Evolutionary conservation across 2,329 filamentous ascomycete genomes (phyloP).

Genomic region (Hymenoscyphus albidus): DNA sequence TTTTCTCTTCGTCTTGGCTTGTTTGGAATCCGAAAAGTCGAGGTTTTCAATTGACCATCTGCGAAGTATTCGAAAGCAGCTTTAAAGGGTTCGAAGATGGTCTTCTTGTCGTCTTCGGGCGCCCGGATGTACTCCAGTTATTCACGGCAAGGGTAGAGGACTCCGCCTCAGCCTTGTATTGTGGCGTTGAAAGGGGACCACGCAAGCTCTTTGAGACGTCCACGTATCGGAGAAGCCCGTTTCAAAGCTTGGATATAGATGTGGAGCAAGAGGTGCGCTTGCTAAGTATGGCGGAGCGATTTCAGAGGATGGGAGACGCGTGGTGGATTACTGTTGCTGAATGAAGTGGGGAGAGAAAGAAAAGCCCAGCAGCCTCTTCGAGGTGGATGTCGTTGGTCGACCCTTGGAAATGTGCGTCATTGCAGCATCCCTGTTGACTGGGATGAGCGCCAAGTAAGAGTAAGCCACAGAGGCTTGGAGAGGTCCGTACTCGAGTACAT

Average conservation of each 20-base stretch:
- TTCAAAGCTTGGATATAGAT: not conserved
- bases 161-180: not conserved
- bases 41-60: not conserved
- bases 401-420: not conserved
- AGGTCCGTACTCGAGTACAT: too few relatives aligned
- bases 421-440: not conserved
- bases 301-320: not conserved
- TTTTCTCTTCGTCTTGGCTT: constrained; percentile 35
- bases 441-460: not conserved
- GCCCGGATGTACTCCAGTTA: not conserved
- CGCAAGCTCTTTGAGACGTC: not conserved
- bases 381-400: not conserved
- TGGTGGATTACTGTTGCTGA: not conserved
- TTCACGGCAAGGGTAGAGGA: not conserved
- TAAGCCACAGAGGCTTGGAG: not conserved
- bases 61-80: not conserved
- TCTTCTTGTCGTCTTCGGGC: not conserved
- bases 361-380: not conserved
- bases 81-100: not conserved
- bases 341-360: not conserved
- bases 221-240: not conserved
- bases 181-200: not conserved
- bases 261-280: not conserved
- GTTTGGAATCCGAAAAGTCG: not conserved
- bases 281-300: not conserved